Conservation (phyloP, 805 yeast genomes). For the Sungouiozyma ichnusensis region DNA sequence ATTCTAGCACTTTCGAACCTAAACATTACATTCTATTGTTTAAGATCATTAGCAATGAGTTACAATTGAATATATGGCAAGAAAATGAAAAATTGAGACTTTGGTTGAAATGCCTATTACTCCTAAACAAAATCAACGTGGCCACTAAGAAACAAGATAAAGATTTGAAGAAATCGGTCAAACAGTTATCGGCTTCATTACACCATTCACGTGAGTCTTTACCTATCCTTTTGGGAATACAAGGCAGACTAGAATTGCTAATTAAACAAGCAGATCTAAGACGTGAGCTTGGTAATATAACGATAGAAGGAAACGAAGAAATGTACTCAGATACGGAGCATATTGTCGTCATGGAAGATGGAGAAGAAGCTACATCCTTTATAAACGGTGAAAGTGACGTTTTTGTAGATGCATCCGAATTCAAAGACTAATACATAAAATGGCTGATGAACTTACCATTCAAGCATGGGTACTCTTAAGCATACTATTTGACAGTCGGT, state of each 20-base stretch:
- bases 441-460: too few species aligned
- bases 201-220: slow-evolving; percentile 47
- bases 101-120: slow-evolving; percentile 79
- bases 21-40: slow-evolving; percentile 25
- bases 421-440: slow-evolving; percentile 4
- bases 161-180: slow-evolving; percentile 33
- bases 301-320: slow-evolving; percentile 16
- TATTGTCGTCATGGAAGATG: slow-evolving; percentile 23
- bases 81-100: slow-evolving; percentile 23
- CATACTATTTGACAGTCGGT: too few species aligned
- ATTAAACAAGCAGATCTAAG: slow-evolving; percentile 68
- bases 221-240: slow-evolving; percentile 63
- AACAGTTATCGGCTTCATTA: slow-evolving; percentile 47
- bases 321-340: slow-evolving; percentile 8
- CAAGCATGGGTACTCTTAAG: too few species aligned
- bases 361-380: slow-evolving; percentile 27
- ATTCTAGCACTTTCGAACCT: slow-evolving; percentile 10
- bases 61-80: slow-evolving; percentile 31
- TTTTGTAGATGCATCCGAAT: slow-evolving; percentile 31
- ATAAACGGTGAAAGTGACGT: slow-evolving; percentile 39
- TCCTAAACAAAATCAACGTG: slow-evolving; percentile 44
- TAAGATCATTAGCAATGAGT: slow-evolving; percentile 35
- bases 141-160: slow-evolving; percentile 24
- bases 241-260: slow-evolving; percentile 75
- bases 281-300: slow-evolving; percentile 34